Evolutionary conservation across 164 flowering plant genomes (phyloP).

Genomic region (Vitis cinerea): DNA sequence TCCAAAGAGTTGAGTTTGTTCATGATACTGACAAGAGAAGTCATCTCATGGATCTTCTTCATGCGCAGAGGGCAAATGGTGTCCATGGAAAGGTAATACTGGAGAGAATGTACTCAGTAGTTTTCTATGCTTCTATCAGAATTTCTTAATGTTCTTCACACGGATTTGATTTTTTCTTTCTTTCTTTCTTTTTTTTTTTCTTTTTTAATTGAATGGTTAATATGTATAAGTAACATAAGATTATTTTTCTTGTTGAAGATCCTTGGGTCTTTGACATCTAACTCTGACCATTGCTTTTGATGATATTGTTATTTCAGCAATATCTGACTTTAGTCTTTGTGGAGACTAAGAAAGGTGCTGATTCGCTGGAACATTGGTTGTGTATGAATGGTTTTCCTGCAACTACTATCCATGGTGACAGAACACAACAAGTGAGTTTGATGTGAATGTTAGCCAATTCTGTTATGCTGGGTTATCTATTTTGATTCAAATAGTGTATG

Average conservation of each 20-base stretch:
- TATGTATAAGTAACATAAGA: too few relatives aligned
- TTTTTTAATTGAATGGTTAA: too few relatives aligned
- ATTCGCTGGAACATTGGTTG: conserved; percentile 55
- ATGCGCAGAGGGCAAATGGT: conserved; percentile 53
- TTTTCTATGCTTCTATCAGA: too few relatives aligned
- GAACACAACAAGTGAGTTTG: conserved; percentile 46
- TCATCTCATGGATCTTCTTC: conserved; percentile 62
- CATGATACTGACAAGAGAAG: conserved; percentile 56
- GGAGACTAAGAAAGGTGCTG: conserved; percentile 73
- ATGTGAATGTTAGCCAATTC: not conserved
- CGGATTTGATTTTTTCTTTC: not conserved
- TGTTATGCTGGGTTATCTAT: too few relatives aligned
- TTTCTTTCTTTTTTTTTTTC: not conserved
- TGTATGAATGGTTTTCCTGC: conserved; percentile 58
- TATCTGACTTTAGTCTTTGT: conserved; percentile 61
- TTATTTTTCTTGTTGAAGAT: not conserved
- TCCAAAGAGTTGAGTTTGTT: conserved; percentile 58
- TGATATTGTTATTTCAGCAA: conserved; percentile 36
- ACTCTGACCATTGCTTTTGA: not conserved
- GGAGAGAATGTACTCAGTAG: not conserved
- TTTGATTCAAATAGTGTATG: too few relatives aligned
- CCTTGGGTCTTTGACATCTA: not conserved
- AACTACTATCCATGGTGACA: conserved; percentile 63
- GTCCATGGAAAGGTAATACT: conserved; percentile 45
- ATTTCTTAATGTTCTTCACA: too few relatives aligned